phyloP scores from a whole-genome alignment of 2,329 filamentous ascomycete genomes.

The Simplicillium sp. region DNA sequence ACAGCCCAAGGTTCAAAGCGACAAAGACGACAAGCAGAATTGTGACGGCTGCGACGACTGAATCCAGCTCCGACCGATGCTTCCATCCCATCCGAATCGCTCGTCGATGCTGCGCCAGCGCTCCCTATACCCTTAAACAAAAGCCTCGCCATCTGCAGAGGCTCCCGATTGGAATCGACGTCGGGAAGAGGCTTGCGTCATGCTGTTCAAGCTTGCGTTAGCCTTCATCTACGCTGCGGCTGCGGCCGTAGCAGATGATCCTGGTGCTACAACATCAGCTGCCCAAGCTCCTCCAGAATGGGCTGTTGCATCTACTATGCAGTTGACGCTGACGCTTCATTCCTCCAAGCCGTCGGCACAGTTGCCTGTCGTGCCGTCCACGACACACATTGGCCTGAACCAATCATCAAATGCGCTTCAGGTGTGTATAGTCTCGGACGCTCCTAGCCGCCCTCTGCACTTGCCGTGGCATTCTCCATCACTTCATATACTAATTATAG shows the following conservation, averaged over 20 bases:
- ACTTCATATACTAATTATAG: not conserved
- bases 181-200: not conserved
- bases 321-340: slow-evolving; percentile 22
- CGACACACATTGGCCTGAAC: slow-evolving; percentile 30
- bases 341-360: slow-evolving; percentile 19
- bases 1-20: too few relatives aligned
- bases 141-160: not conserved
- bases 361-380: slow-evolving; percentile 37
- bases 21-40: not conserved
- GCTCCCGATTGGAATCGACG: not conserved
- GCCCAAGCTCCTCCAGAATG: slow-evolving; percentile 26
- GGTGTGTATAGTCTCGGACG: slow-evolving; percentile 18
- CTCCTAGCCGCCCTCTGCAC: not conserved
- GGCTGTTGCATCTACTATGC: slow-evolving; percentile 29
- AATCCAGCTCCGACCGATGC: too few relatives aligned
- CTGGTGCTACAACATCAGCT: slow-evolving; percentile 22
- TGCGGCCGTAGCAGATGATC: slow-evolving; percentile 19
- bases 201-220: slow-evolving; percentile 8
- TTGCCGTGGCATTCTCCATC: not conserved
- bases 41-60: slow-evolving; percentile 24
- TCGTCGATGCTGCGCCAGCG: too few relatives aligned
- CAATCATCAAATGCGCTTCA: slow-evolving; percentile 21
- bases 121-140: too few relatives aligned
- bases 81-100: too few relatives aligned
- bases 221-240: slow-evolving; percentile 18